Evolutionary conservation across 139 green algal species (phyloP), one percentile per base, ranked within the genome.

Genomic region (Astrephomene gubernaculifera): DNA sequence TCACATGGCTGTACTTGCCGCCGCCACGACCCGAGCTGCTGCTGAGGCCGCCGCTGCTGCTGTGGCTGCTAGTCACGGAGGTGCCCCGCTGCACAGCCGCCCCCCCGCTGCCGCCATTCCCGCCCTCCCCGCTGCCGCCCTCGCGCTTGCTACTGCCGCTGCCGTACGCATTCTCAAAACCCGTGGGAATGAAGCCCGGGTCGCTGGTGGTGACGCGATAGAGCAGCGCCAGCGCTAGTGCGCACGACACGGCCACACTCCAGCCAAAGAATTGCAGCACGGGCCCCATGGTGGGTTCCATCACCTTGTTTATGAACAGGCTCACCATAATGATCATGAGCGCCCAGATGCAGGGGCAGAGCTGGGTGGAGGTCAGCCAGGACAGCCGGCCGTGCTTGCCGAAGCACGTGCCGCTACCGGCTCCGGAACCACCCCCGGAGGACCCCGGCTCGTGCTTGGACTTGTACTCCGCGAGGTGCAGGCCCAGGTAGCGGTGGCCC

Each of bases 401-500:
- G 71, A 90, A 93, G 74, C 71, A 90, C 4, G 85, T 73, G 22
- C 88, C 79, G 43, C 87, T 79, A 1, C 67, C 75, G 35, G 83
- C 64, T 9, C 25, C 69, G n/a, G n/a, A n/a, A n/a, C n/a, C n/a
- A n/a, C n/a, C n/a, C n/a, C n/a, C n/a, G n/a, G n/a, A n/a, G n/a
- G n/a, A n/a, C 5, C 36, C 22, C 19, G 79, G 52, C 8, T 82
- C 71, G 44, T 91, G 73, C 79, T 81, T 90, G 61, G 89, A 75
- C 44, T 86, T 87, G 73, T 92, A 94, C 41, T 96, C 93, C 29
- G 88, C 88, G 24, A 95, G 81, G 74, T 95, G 88, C 38, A 92
- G 71, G 45, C 92, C 96, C 35, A 99, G 90, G 71, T 95, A 93
- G 44, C 92, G 87, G 89, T 99, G 97, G 17, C 96, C 96, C 88